These are phyloP conservation scores for Xylaria sp. DNA, from an alignment of 2,329 filamentous ascomycete species.

Conservation along the genomic window DNA sequence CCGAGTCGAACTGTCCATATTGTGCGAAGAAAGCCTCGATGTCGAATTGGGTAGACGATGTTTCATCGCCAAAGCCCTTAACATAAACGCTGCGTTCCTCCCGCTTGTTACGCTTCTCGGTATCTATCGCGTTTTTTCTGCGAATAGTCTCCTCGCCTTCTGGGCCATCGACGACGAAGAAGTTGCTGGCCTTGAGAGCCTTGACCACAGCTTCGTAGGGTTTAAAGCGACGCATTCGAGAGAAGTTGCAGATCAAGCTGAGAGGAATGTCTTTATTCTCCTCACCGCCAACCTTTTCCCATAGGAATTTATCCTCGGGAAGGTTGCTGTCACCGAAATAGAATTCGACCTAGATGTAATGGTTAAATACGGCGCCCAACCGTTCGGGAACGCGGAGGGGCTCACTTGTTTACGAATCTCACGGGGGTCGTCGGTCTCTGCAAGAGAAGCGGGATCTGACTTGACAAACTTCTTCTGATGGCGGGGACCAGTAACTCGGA, in stretches of 20 bases:
- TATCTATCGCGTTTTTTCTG: constrained; percentile 75
- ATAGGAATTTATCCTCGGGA: constrained; percentile 85
- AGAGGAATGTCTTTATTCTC: constrained; percentile 83
- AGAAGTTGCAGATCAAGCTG: constrained; percentile 81
- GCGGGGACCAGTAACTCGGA: constrained; percentile 48
- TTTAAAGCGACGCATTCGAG: constrained; percentile 95
- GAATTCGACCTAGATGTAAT: constrained; percentile 51
- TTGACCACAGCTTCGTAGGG: constrained; percentile 82
- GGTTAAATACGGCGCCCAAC: not conserved
- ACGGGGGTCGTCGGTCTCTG: constrained; percentile 76
- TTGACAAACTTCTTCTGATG: constrained; percentile 64
- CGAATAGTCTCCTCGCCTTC: constrained; percentile 74
- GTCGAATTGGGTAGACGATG: constrained; percentile 85
- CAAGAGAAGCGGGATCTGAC: constrained; percentile 69
- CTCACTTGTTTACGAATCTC: constrained; percentile 83
- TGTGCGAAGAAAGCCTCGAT: constrained; percentile 89
- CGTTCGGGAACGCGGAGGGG: not conserved
- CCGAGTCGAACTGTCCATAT: constrained; percentile 77
- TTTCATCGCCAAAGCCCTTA: constrained; percentile 91
- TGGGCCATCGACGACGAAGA: constrained; percentile 75
- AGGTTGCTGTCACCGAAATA: constrained; percentile 64
- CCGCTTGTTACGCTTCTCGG: constrained; percentile 64
- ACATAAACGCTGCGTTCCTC: constrained; percentile 83
- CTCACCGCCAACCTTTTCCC: constrained; percentile 75
- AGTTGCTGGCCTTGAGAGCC: constrained; percentile 77